Conservation (phyloP, 768 basidiomycete species). For the Cubamyces sp. region DNA sequence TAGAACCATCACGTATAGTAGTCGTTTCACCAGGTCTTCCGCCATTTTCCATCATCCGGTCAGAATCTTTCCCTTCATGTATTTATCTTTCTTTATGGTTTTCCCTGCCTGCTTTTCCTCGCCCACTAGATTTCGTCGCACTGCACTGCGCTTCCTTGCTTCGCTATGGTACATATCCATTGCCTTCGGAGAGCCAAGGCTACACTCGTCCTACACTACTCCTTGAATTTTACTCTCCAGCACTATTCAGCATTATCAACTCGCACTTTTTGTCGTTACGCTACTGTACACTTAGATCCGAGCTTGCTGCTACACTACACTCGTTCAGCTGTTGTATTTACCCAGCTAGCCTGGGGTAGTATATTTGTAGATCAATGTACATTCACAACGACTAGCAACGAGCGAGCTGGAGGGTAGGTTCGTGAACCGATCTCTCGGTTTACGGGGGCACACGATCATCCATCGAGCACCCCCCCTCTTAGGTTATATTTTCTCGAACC, state of each 20-base stretch:
- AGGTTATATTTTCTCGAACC: conserved; percentile 8
- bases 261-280: not conserved
- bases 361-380: not conserved
- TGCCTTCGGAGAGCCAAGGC: not conserved
- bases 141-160: not conserved
- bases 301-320: not conserved
- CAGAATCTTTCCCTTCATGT: not conserved
- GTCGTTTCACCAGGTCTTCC: no score
- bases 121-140: no score
- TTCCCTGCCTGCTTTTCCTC: not conserved
- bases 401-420: no score
- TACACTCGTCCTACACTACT: no score
- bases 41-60: no score
- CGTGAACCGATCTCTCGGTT: no score
- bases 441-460: no score
- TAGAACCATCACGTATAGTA: no score
- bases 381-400: no score
- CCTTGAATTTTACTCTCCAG: no score
- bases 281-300: conserved; percentile 3
- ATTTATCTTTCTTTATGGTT: not conserved
- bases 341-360: not conserved
- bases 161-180: conserved; percentile 9
- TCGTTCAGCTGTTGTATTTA: not conserved
- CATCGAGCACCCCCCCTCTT: no score
- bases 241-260: no score